Evolutionary conservation across 257 asterid species (phyloP).

Genomic region (Perilla frutescens): DNA sequence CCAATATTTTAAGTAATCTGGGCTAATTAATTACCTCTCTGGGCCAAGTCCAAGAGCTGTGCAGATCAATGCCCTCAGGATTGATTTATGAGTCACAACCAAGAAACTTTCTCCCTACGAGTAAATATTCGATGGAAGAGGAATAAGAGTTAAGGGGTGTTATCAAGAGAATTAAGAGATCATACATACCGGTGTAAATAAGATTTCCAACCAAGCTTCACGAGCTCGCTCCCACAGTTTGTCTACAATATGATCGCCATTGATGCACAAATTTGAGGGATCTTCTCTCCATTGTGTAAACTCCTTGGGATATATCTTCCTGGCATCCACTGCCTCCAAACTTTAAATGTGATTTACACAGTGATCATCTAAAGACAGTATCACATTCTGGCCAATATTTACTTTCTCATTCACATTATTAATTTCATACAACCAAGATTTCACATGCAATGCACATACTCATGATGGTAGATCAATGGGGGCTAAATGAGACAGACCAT

Average conservation of each 20-base stretch:
- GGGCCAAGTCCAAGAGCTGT: slow-evolving; percentile 83
- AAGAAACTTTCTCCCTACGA: slow-evolving; percentile 72
- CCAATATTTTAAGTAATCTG: not conserved
- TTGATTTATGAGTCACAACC: slow-evolving; percentile 84
- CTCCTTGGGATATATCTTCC: slow-evolving; percentile 68
- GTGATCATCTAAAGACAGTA: slow-evolving; percentile 27
- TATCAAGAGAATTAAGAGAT: not conserved
- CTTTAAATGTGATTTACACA: slow-evolving; percentile 55
- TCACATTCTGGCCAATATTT: too few relatives aligned
- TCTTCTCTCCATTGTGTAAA: slow-evolving; percentile 80
- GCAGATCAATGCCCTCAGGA: slow-evolving; percentile 84
- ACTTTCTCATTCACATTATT: not conserved
- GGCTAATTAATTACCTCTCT: slow-evolving; percentile 52
- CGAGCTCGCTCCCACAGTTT: slow-evolving; percentile 66
- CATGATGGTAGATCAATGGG: not conserved
- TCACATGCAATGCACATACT: too few relatives aligned
- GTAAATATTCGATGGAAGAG: too few relatives aligned
- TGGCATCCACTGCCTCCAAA: slow-evolving; percentile 94
- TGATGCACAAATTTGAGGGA: slow-evolving; percentile 63
- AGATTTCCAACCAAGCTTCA: slow-evolving; percentile 79
- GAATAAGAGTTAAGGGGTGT: too few relatives aligned
- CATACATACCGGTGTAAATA: slow-evolving; percentile 56
- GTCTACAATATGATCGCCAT: slow-evolving; percentile 61
- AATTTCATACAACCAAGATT: too few relatives aligned
- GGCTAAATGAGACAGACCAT: slow-evolving; percentile 57